Evolutionary conservation across 225 moss, liverwort and hornwort species (phyloP), one percentile per base, ranked within the genome.

Genomic region (Physcomitrellopsis africana): DNA sequence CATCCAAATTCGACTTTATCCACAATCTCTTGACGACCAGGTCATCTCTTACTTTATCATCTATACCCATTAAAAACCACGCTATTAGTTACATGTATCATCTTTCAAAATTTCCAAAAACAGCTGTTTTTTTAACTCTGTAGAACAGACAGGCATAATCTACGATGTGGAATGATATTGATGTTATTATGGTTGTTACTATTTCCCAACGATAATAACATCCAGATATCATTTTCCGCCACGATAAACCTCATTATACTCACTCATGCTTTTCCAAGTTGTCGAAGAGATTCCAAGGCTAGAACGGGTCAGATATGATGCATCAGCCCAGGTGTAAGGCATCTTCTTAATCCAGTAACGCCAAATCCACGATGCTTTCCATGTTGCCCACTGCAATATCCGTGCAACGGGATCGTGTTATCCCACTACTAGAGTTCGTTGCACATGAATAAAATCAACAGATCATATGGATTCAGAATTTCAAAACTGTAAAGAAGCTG

Each of bases 311-410:
- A 95, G 22, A 76, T 92, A 92, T 48, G 93, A 91, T 80, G 95
- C 95, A 92, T 99, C 99, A 71, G 92, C 92, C 95, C 92, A 92
- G 69, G 91, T 60, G 76, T 92, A 95, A 48, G 95, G 89, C 84
- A 86, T 73, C 70, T 85, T 85, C 82, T 86, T 87, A 51, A 94
- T 77, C 95, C 88, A 88, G 71, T 99, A 99, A 77, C 93, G 90
- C 95, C 93, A 95, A 41, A 84, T 77, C 95, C 99, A 95, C 14
- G 72, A 67, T 75, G 82, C 81, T 75, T 81, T 73, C 88, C 88
- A 88, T 44, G 20, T 66, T 75, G 75, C 77, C 66, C 84, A 76
- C 86, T 89, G 80, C 27, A 70, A 56, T 22, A 80, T 22, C 44
- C 67, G 57, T 43, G 23, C 2, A 44, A 72, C 48, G 51, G 45